Evolutionary conservation across 805 yeast species (phyloP).

Genomic region (Sugiyamaella boreocaroliniensis): DNA sequence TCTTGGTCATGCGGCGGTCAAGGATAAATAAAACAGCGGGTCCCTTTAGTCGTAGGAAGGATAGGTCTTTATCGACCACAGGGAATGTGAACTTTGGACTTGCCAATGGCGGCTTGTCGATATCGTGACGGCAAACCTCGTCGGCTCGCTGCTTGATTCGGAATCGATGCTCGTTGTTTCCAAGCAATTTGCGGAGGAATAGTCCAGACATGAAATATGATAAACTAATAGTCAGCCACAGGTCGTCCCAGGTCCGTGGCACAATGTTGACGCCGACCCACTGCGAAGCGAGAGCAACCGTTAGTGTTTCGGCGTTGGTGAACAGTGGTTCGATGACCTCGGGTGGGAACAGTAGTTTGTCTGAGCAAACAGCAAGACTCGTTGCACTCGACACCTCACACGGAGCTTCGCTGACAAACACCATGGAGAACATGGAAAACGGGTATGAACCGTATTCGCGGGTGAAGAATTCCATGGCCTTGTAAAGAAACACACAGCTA

Average conservation of each 20-base stretch:
- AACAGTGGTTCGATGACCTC: constrained; percentile 73
- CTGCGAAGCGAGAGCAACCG: constrained; percentile 72
- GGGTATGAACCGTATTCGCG: constrained; percentile 93
- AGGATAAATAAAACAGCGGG: constrained; percentile 79
- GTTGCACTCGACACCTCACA: constrained; percentile 57
- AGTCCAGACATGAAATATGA: constrained; percentile 75
- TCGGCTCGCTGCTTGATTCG: constrained; percentile 60
- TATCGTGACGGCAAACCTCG: constrained; percentile 62
- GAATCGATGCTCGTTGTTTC: constrained; percentile 73
- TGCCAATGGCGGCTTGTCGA: constrained; percentile 78
- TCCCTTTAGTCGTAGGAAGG: constrained; percentile 69
- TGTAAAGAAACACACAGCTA: constrained; percentile 67
- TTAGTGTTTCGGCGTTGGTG: constrained; percentile 56
- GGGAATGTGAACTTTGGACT: constrained; percentile 62
- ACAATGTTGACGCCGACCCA: constrained; percentile 92
- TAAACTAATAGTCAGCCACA: constrained; percentile 88
- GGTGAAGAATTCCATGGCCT: constrained; percentile 75
- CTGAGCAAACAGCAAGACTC: constrained; percentile 59
- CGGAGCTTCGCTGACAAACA: constrained; percentile 58
- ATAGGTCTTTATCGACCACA: constrained; percentile 51
- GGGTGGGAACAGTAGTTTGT: constrained; percentile 62
- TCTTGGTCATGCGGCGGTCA: constrained; percentile 90
- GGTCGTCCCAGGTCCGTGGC: constrained; percentile 68
- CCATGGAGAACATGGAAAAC: constrained; percentile 70
- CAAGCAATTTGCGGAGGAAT: constrained; percentile 66